Evolutionary conservation across 176 grass and related monocot species (phyloP).

Genomic region (Triticum urartu): DNA sequence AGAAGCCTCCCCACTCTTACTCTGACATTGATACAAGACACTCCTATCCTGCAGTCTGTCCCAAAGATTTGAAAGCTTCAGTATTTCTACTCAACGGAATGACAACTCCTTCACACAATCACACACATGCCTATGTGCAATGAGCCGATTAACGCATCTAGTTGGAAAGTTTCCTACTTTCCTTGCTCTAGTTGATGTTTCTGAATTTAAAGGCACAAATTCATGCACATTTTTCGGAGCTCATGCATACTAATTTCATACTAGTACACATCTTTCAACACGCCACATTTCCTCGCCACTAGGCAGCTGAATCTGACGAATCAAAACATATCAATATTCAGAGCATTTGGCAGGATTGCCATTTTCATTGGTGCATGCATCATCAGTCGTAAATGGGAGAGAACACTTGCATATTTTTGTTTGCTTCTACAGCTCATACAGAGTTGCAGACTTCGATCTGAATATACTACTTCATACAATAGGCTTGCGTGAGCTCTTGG

Average conservation of each 20-base stretch:
- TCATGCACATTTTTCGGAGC: neutral
- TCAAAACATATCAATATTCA: neutral
- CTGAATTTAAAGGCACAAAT: neutral
- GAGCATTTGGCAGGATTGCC: neutral
- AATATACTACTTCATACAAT: conserved; percentile 12
- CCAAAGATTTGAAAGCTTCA: conserved; percentile 11
- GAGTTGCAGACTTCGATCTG: neutral
- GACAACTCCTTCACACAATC: neutral
- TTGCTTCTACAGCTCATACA: conserved; percentile 42
- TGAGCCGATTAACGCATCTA: neutral
- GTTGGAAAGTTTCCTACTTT: neutral
- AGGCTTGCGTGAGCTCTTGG: conserved; percentile 38
- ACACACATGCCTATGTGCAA: neutral
- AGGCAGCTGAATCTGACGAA: neutral
- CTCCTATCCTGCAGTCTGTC: conserved; percentile 1
- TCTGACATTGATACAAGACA: conserved; percentile 19
- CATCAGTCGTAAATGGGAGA: neutral
- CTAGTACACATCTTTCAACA: neutral
- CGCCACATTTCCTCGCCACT: neutral
- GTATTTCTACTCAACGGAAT: conserved; percentile 12
- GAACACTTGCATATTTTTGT: conserved; percentile 10
- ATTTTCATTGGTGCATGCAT: conserved; percentile 24
- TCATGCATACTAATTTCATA: neutral
- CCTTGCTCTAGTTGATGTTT: neutral
- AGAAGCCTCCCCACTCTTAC: conserved; percentile 18